Conservation (phyloP, 331 rosid species). For the Malus hybrid region DNA sequence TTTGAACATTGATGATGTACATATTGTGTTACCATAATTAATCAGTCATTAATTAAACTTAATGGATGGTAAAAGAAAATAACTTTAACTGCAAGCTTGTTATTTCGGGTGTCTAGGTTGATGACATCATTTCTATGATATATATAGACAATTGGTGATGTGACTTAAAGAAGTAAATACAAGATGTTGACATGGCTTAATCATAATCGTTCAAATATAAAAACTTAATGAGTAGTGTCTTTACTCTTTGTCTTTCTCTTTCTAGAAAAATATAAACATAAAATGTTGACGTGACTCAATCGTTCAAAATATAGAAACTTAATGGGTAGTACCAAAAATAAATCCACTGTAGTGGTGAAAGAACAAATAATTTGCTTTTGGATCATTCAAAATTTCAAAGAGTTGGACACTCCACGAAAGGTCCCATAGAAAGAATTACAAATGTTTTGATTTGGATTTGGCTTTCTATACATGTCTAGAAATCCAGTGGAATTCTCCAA, state of each 20-base stretch:
- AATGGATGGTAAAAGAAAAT: not conserved
- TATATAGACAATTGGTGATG: too few relatives aligned
- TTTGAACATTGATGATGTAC: not conserved
- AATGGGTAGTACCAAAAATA: not conserved
- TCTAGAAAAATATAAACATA: too few relatives aligned
- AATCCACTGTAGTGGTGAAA: not conserved
- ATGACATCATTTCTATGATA: too few relatives aligned
- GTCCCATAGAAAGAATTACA: not conserved
- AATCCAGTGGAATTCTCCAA: not conserved
- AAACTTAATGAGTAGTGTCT: too few relatives aligned
- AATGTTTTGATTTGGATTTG: not conserved
- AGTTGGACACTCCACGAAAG: not conserved
- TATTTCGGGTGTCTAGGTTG: too few relatives aligned
- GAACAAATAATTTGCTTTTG: not conserved
- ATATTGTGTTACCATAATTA: not conserved
- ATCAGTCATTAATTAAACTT: not conserved
- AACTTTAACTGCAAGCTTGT: too few relatives aligned
- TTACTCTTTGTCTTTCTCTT: too few relatives aligned
- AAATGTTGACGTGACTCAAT: not conserved
- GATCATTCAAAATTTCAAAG: not conserved
- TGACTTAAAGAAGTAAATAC: too few relatives aligned
- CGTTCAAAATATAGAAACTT: not conserved
- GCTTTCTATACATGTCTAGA: not conserved
- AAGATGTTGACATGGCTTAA: rapidly evolving
- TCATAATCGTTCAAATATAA: too few relatives aligned